phyloP scores from a whole-genome alignment of 163 green algal species.

The Prototheca wickerhamii region DNA sequence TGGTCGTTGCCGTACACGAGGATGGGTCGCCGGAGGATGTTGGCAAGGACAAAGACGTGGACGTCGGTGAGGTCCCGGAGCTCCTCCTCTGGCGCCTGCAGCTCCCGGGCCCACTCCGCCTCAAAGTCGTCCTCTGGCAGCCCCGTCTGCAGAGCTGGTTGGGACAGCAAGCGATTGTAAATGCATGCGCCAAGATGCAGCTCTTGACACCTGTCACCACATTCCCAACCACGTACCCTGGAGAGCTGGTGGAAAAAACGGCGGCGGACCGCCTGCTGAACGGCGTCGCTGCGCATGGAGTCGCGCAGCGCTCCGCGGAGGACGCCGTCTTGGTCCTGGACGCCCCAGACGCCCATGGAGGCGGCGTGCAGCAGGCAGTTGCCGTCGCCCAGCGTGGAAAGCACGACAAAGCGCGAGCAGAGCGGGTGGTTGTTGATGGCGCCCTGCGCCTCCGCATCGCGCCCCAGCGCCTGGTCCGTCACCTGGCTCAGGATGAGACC shows the following conservation, averaged over 20 bases:
- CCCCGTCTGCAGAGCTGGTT: background rate
- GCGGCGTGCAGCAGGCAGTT: constrained; percentile 18
- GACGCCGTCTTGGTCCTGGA: constrained; percentile 10
- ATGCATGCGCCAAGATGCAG: too few relatives aligned
- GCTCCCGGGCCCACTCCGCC: constrained; percentile 17
- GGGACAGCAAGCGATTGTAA: too few relatives aligned
- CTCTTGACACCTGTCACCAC: background rate
- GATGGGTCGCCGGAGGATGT: constrained; percentile 15
- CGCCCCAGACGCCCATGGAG: constrained; percentile 13
- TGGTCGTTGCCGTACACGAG: constrained; percentile 11
- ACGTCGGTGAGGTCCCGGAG: constrained; percentile 13
- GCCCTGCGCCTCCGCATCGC: constrained; percentile 14
- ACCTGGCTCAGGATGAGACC: constrained; percentile 13
- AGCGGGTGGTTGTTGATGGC: constrained; percentile 10
- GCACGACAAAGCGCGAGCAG: constrained; percentile 15
- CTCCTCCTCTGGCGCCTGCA: background rate
- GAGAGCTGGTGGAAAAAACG: constrained; percentile 15
- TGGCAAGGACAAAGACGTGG: constrained; percentile 16
- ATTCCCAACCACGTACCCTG: background rate
- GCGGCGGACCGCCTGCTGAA: background rate
- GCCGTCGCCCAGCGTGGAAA: constrained; percentile 19
- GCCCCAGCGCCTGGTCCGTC: constrained; percentile 1
- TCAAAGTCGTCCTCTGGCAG: background rate
- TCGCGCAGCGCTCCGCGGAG: constrained; percentile 3
- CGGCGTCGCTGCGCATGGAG: constrained; percentile 8